A percentile compares a stretch with the other conserved stretches of the same genome.
Conservation (phyloP, 768 basidiomycete species). For the Mycena alexandri region DNA sequence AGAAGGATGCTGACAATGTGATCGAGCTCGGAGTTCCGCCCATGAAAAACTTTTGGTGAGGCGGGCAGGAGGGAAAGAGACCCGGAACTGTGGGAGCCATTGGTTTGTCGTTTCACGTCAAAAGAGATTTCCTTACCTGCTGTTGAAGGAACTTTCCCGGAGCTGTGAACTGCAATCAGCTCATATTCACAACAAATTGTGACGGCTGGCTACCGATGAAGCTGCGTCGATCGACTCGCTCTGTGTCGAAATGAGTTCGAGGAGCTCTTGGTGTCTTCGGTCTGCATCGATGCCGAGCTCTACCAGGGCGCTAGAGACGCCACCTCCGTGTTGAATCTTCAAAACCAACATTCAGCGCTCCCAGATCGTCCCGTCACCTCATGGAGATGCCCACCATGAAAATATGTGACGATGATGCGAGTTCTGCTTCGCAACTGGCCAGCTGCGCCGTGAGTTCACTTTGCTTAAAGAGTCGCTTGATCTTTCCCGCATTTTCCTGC, state of each 20-base stretch:
- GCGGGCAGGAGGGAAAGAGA: background rate
- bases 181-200: background rate
- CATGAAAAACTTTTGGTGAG: background rate
- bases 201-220: conserved; percentile 4
- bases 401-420: background rate
- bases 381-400: conserved; percentile 5
- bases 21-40: background rate
- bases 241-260: conserved; percentile 6
- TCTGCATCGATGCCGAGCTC: conserved; percentile 11
- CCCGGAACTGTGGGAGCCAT: background rate
- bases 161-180: conserved; percentile 6
- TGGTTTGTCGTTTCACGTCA: background rate
- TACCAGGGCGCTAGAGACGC: conserved; percentile 1
- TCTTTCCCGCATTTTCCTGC: conserved; percentile 3
- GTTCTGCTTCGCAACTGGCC: conserved; percentile 4
- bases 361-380: conserved; percentile 2
- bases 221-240: conserved; percentile 8
- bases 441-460: conserved; percentile 3
- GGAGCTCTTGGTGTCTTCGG: conserved; percentile 9
- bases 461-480: conserved; percentile 7
- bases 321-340: conserved; percentile 6
- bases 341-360: conserved; percentile 1
- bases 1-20: background rate
- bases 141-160: conserved; percentile 5
- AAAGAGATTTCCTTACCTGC: background rate